Conservation (phyloP, 2,329 filamentous ascomycete species). For the Fusarium transvaalense region DNA sequence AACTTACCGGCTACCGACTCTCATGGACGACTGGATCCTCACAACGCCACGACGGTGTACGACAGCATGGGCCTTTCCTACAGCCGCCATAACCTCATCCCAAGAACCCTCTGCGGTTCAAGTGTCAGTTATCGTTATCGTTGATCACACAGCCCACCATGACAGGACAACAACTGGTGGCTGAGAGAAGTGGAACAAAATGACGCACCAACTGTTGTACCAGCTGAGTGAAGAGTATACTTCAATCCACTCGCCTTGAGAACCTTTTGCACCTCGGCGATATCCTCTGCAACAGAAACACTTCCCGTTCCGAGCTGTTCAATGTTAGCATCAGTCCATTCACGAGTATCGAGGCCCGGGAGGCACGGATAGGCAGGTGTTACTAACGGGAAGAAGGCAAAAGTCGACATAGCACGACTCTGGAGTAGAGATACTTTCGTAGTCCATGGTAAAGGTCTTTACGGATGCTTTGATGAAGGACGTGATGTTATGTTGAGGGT, state of each 20-base stretch:
- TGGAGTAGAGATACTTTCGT: constrained; percentile 71
- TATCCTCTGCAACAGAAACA: constrained; percentile 82
- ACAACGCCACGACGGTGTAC: constrained; percentile 82
- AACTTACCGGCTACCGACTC: constrained; percentile 80
- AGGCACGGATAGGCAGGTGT: not conserved
- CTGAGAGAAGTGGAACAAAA: constrained; percentile 3
- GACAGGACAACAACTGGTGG: not conserved
- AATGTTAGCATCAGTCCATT: constrained; percentile 14
- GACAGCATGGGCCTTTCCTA: constrained; percentile 86
- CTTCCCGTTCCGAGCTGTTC: constrained; percentile 81
- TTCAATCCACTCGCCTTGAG: constrained; percentile 83
- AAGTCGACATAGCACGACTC: constrained; percentile 87
- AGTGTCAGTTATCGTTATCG: not conserved
- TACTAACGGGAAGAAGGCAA: constrained; percentile 83
- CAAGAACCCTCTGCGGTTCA: constrained; percentile 80
- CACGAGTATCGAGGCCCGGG: not conserved
- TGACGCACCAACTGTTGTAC: constrained; percentile 86
- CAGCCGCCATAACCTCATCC: constrained; percentile 86
- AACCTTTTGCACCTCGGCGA: constrained; percentile 89
- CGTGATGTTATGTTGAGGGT: not conserved
- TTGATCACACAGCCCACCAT: not conserved
- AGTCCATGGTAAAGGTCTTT: constrained; percentile 54
- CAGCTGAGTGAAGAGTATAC: constrained; percentile 92
- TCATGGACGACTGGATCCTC: constrained; percentile 89
- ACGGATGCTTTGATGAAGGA: not conserved